phyloP scores from a whole-genome alignment of 306 rosid species.

The Glycine latifolia region DNA sequence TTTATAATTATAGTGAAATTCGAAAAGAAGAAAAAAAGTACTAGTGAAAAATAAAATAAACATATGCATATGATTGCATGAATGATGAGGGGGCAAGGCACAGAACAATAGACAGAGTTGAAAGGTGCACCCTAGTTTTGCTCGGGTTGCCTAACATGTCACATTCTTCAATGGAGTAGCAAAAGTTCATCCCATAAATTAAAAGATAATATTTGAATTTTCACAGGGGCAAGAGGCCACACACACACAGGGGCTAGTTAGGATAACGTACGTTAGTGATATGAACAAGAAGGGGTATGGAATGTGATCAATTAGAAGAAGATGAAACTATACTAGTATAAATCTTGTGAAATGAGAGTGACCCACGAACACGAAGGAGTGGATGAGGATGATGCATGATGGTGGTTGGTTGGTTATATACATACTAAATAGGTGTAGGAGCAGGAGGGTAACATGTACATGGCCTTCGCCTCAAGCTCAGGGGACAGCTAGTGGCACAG shows the following conservation, averaged over 20 bases:
- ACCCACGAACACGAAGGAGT: background rate
- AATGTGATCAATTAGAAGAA: background rate
- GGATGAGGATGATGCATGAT: constrained; percentile 31
- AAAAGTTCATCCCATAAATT: background rate
- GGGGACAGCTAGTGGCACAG: constrained; percentile 43
- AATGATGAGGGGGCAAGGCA: constrained; percentile 43
- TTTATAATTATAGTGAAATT: background rate
- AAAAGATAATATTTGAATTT: background rate
- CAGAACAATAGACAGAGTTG: constrained; percentile 28
- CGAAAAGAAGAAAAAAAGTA: too few relatives aligned
- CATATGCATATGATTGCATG: constrained; percentile 11
- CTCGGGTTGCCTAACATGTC: constrained; percentile 38
- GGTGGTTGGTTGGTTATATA: constrained; percentile 33
- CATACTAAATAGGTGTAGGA: constrained; percentile 29
- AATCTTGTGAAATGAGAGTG: background rate
- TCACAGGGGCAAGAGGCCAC: background rate
- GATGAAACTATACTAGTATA: too few relatives aligned
- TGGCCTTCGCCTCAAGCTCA: constrained; percentile 48
- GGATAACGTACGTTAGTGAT: too few relatives aligned
- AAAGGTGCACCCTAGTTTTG: constrained; percentile 45
- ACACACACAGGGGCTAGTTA: too few relatives aligned
- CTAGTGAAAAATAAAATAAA: constrained; percentile 2
- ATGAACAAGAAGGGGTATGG: background rate
- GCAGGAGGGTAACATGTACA: constrained; percentile 46
- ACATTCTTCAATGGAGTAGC: background rate